Evolutionary conservation across 257 asterid species (phyloP).

Genomic region (Scutellaria minor): DNA sequence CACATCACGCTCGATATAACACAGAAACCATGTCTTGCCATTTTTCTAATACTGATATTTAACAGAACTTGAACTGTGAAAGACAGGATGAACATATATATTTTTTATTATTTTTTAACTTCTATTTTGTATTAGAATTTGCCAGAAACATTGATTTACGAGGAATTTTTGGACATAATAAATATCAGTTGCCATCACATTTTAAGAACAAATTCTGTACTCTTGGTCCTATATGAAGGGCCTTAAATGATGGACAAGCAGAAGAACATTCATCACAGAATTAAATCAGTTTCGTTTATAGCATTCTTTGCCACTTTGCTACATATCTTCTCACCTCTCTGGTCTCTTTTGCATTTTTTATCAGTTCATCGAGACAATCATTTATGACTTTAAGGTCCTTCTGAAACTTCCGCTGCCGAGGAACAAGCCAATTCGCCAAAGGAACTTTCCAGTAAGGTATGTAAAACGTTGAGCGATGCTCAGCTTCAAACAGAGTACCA

Average conservation of each 20-base stretch:
- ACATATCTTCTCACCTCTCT: constrained; percentile 69
- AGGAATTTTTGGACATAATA: not conserved
- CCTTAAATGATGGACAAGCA: not conserved
- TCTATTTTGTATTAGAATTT: constrained; percentile 3
- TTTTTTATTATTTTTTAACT: not conserved
- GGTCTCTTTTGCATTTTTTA: constrained; percentile 87
- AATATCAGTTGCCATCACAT: not conserved
- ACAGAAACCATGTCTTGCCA: not conserved
- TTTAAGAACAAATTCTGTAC: not conserved
- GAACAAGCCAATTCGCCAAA: constrained; percentile 85
- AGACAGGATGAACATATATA: not conserved
- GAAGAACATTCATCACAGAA: not conserved
- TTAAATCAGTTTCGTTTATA: constrained; percentile 12
- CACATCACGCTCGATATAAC: not conserved
- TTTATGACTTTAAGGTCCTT: constrained; percentile 86
- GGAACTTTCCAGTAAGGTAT: constrained; percentile 97
- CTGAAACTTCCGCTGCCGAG: constrained; percentile 90
- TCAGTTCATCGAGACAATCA: constrained; percentile 87
- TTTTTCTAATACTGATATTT: not conserved
- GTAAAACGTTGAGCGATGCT: constrained; percentile 96
- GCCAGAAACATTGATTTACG: not conserved
- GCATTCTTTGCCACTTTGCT: constrained; percentile 17
- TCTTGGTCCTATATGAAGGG: not conserved
- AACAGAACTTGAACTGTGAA: not conserved
- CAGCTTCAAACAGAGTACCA: constrained; percentile 98